These are phyloP conservation scores for Pinus tabuliformis DNA, from an alignment of 75 land plant species.

Conservation along the genomic window DNA sequence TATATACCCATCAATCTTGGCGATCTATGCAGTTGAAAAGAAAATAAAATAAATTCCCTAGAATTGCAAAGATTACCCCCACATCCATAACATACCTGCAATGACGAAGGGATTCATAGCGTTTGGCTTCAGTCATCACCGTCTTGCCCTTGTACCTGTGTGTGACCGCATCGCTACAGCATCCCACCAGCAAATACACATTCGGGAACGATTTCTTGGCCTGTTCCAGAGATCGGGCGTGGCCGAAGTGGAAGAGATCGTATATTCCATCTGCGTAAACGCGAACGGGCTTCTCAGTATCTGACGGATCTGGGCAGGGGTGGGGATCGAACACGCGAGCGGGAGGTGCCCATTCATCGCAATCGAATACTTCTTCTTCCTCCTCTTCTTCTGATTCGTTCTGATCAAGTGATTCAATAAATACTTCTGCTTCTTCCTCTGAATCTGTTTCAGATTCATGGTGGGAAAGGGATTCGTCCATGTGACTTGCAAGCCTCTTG, in stretches of 20 bases:
- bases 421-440: background rate
- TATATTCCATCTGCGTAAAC: conserved; percentile 95
- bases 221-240: conserved; percentile 91
- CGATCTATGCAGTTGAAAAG: too few relatives aligned
- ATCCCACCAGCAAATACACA: background rate
- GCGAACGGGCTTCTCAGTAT: conserved; percentile 40
- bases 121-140: too few relatives aligned
- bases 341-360: background rate
- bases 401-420: too few relatives aligned
- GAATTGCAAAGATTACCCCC: too few relatives aligned
- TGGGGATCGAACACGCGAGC: conserved; percentile 10
- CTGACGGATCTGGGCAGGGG: conserved; percentile 11
- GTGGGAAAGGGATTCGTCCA: background rate
- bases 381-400: background rate
- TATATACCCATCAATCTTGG: too few relatives aligned
- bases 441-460: background rate
- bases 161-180: background rate
- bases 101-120: too few relatives aligned
- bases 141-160: background rate
- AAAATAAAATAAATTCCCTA: too few relatives aligned
- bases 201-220: conserved; percentile 42
- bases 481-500: conserved; percentile 1
- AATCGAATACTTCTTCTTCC: background rate
- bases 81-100: too few relatives aligned
- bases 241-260: conserved; percentile 95